A percentile compares a stretch with the other conserved stretches of the same genome.
phyloP scores from a whole-genome alignment of 2,329 filamentous ascomycete genomes.

The Aspergillus uvarum region DNA sequence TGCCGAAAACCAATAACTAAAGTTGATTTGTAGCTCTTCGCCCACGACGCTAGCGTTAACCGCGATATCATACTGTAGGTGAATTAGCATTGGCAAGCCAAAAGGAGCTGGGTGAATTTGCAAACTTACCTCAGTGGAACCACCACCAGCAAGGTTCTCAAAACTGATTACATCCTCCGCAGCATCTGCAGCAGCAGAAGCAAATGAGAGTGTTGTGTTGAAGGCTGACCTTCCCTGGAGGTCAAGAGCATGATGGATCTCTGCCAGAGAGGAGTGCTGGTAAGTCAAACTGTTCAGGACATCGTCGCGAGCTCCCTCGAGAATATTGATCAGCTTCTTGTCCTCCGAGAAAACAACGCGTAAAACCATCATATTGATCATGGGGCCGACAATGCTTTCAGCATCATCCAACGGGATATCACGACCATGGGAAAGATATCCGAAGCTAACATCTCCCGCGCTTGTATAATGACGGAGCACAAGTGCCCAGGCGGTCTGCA shows the following conservation, averaged over 20 bases:
- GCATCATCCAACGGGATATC: not conserved
- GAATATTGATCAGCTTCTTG: not conserved
- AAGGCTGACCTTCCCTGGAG: conserved; percentile 18
- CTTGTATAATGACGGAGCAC: conserved; percentile 1
- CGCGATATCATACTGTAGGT: conserved; percentile 10
- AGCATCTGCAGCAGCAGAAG: not conserved
- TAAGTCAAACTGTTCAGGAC: conserved; percentile 10
- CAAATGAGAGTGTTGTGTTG: conserved; percentile 22
- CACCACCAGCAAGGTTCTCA: not conserved
- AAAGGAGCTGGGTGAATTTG: not conserved
- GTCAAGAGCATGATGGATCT: conserved; percentile 14
- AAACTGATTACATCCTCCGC: conserved; percentile 7
- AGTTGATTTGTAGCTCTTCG: conserved; percentile 14
- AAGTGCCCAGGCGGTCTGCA: conserved; percentile 5
- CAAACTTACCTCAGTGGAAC: conserved; percentile 17
- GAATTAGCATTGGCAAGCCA: not conserved
- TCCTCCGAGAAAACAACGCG: not conserved
- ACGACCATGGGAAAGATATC: not conserved
- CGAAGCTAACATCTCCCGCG: conserved; percentile 1
- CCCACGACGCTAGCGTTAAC: conserved; percentile 19
- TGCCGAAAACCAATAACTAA: conserved; percentile 6
- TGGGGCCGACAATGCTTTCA: conserved; percentile 1
- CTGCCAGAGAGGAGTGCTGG: conserved; percentile 18
- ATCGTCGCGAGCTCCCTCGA: not conserved
- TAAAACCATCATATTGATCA: conserved; percentile 1